These are phyloP conservation scores for Hirsutella rhossiliensis DNA, from an alignment of 2,329 filamentous ascomycete genomes.

Conservation along the genomic window DNA sequence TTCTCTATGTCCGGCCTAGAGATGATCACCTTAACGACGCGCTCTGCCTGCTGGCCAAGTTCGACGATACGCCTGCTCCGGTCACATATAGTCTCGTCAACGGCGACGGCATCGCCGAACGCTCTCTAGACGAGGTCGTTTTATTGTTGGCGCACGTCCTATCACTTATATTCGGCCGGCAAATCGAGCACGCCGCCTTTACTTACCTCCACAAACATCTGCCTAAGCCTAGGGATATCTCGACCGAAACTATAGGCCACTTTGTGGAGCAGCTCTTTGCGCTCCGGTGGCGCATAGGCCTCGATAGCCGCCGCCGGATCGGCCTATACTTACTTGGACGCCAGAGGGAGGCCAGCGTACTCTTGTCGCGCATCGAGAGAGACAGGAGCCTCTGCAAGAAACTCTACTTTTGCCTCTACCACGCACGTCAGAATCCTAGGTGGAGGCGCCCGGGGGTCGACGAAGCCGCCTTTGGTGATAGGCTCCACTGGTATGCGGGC, in stretches of 20 bases:
- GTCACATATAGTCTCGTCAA: neutral
- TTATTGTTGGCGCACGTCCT: neutral
- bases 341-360: no score
- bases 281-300: neutral
- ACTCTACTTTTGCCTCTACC: no score
- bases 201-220: neutral
- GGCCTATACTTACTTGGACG: no score
- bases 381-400: no score
- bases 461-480: no score
- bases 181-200: slow-evolving; percentile 1
- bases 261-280: neutral
- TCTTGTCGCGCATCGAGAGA: no score
- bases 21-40: neutral
- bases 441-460: no score
- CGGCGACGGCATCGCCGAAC: no score
- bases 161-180: neutral
- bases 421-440: no score
- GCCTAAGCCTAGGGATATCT: neutral
- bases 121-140: neutral
- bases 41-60: neutral
- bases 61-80: neutral
- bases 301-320: neutral
- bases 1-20: neutral
- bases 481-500: no score
- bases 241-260: neutral